These are phyloP conservation scores for Medicago arabica DNA, from an alignment of 306 rosid genomes.

Conservation along the genomic window DNA sequence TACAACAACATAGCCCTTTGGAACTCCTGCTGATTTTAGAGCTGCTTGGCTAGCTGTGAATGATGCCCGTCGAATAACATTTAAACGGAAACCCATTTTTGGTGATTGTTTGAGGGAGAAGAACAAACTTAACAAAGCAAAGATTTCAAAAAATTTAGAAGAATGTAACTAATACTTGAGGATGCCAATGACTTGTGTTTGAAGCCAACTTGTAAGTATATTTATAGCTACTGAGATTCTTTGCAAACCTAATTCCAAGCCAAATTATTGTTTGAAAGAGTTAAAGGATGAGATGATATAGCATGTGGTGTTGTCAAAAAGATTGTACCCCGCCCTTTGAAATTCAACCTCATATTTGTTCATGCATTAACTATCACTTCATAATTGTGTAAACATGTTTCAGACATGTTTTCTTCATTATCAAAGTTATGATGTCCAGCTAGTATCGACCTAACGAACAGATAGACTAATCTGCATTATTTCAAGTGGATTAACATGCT, in stretches of 20 bases:
- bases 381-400: constrained; percentile 30
- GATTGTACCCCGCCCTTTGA: background rate
- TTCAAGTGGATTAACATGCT: too few relatives aligned
- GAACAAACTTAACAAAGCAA: background rate
- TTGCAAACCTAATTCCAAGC: background rate
- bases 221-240: background rate
- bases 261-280: background rate
- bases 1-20: background rate
- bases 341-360: background rate
- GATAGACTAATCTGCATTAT: too few relatives aligned
- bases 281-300: background rate
- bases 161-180: background rate
- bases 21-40: background rate
- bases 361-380: constrained; percentile 12
- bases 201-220: background rate
- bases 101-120: background rate
- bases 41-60: background rate
- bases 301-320: background rate
- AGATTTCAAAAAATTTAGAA: background rate
- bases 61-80: constrained; percentile 3
- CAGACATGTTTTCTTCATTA: constrained; percentile 22
- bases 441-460: background rate
- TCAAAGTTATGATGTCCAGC: background rate
- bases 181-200: background rate
- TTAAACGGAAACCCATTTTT: constrained; percentile 8